Evolutionary conservation across 495 filamentous ascomycete species (phyloP), one percentile per base, ranked within the genome.

Genomic region (Talaromyces wortmannii): DNA sequence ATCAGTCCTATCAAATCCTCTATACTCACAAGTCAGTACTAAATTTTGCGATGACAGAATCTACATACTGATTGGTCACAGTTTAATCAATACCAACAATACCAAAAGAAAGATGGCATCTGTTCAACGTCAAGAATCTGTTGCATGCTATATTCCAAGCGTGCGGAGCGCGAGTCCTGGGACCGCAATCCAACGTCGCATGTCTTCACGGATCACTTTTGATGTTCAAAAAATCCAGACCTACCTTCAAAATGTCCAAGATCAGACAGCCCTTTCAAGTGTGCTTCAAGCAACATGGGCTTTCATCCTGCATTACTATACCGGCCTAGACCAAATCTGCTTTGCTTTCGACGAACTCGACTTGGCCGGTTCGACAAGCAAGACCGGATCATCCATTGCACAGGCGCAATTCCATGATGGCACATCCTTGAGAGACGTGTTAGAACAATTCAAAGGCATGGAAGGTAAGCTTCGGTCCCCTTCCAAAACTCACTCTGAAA

Each of bases 201-300:
- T 53, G 52, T 31, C 36, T 53, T 46, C 42, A 42, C 52, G 52
- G 3, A 45, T 53, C 40, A 45, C 23, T n/a, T 53, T 40, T 23
- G 42, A 53, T 49, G 31, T 31, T 47, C 53, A 48, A 31, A 44
- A 13, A 29, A n/a, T 55, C 8, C 29, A 42, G 32, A 43, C 4
- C 15, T 7, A 42, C 29, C 23, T 44, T 45, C 31, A 31, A 32
- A 31, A 59, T 61, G 56, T 67, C 12, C 58, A 65, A 55, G 59
- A 60, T 0, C 23, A 23, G 4, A 23, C 23, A 23, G 53, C 63
- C 45, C 50, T 74, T 31, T 60, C 65, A 15, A 53, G 63, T 11
- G 31, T 78, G 17, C 57, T 83, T 51, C 73, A 78, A 55, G 64
- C 79, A 16, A 75, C 72, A 6, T 85, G 83, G 83, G 77, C 72